Base-by-base conservation (phyloP, 495 filamentous ascomycete species). In the Aspergillus sparsus region DNA sequence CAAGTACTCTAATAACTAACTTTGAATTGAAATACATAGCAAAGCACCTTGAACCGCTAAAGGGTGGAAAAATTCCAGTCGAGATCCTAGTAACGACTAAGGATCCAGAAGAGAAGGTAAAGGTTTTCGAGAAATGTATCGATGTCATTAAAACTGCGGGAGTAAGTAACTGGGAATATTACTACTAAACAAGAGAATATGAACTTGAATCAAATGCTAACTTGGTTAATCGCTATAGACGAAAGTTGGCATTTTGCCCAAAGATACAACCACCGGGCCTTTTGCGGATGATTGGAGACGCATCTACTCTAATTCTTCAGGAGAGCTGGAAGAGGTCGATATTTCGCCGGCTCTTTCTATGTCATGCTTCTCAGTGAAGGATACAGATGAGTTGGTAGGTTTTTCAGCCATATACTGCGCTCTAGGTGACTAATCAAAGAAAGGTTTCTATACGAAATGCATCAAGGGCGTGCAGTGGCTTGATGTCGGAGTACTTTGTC, bases 231-330 rank as follows among this genome's bases (percentile, higher is more conserved):
- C 35, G 7, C 21, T 13, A 57, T 37, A 94, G 88, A 92, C 92
- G 71, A 97, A 95, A 76, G 84, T 98, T 37, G 94, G 95, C 37
- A 78, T 92, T 12, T 73, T 97, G 34, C 78, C 87, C 37, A 97
- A 96, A 69, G 93, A 97, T 63, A 83, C 77, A 34, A 87, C 93
- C 1, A 84, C 83, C 31, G 95, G 95, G 2, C 92, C 92, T 6
- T 97, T 99, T 70, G 86, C 91, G 66, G 93, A 96, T 62, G 94
- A 97, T 67, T 99, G 94, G 94, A 94, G 90, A 76, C 89, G 89
- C 65, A 74, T 85, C 5, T 93, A 88, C 65, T 80, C 76, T 16
- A 87, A 89, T 5, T 83, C 90, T 61, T 87, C 87, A 39, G 88
- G 91, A 67, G 93, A 97, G 53, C 72, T 89, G 7, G 92, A 98